phyloP scores from a whole-genome alignment of 2,329 filamentous ascomycete genomes.

The Arthrobotrys conoides region DNA sequence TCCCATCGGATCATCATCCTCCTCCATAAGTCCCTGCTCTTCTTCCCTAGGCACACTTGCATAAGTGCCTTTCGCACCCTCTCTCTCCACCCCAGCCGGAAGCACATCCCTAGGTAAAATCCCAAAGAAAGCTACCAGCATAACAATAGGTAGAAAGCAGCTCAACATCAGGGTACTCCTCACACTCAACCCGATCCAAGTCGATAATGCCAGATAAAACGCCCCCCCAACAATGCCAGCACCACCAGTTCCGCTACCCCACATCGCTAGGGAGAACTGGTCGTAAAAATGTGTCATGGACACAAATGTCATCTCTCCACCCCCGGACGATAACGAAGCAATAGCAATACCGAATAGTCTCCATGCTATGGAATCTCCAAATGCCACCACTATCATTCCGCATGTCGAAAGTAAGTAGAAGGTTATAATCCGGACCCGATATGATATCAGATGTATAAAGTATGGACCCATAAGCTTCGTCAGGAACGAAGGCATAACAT shows the following conservation, averaged over 20 bases:
- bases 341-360: slow-evolving; percentile 88
- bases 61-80: slow-evolving; percentile 65
- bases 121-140: slow-evolving; percentile 88
- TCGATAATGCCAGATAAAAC: slow-evolving; percentile 87
- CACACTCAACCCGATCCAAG: slow-evolving; percentile 81
- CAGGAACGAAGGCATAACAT: slow-evolving; percentile 89
- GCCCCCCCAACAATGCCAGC: slow-evolving; percentile 90
- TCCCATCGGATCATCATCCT: slow-evolving; percentile 48
- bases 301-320: slow-evolving; percentile 90
- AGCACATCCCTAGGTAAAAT: slow-evolving; percentile 78
- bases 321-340: slow-evolving; percentile 86
- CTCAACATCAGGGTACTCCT: slow-evolving; percentile 81
- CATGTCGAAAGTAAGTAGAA: slow-evolving; percentile 82
- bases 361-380: slow-evolving; percentile 78
- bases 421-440: slow-evolving; percentile 79
- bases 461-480: slow-evolving; percentile 92
- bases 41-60: slow-evolving; percentile 67
- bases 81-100: slow-evolving; percentile 68
- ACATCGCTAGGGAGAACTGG: slow-evolving; percentile 85
- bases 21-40: slow-evolving; percentile 38
- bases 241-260: slow-evolving; percentile 92
- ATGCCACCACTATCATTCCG: slow-evolving; percentile 90
- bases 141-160: slow-evolving; percentile 82
- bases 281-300: slow-evolving; percentile 95
- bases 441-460: slow-evolving; percentile 90